Percentiles rank a stretch among this genome's conserved stretches.
phyloP scores from a whole-genome alignment of 441 rosid species.

The Biscutella auriculata region DNA sequence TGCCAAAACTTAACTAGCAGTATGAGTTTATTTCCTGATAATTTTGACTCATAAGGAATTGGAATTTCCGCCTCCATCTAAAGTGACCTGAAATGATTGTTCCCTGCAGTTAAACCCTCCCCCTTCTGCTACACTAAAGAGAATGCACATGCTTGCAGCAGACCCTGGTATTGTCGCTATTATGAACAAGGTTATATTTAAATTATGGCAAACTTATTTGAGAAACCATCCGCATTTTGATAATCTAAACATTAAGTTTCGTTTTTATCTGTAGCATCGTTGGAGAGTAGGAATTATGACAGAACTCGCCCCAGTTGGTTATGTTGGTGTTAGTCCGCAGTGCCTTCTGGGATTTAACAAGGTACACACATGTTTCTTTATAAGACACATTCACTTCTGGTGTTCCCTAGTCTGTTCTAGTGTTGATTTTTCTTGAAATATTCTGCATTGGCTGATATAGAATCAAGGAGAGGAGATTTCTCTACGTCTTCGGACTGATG shows the following conservation, averaged over 20 bases:
- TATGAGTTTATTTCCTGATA: not conserved
- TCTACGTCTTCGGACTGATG: slow-evolving; percentile 92
- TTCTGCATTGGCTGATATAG: slow-evolving; percentile 29
- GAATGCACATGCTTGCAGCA: slow-evolving; percentile 93
- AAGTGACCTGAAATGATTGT: not conserved
- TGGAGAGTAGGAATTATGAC: slow-evolving; percentile 90
- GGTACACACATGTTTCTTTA: slow-evolving; percentile 30
- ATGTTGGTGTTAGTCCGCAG: slow-evolving; percentile 82
- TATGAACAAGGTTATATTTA: slow-evolving; percentile 68
- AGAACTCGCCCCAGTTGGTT: slow-evolving; percentile 95
- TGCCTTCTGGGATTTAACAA: slow-evolving; percentile 84
- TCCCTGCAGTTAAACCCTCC: slow-evolving; percentile 65
- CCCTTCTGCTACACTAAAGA: slow-evolving; percentile 70
- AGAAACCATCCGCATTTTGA: not conserved
- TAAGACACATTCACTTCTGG: not conserved
- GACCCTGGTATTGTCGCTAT: slow-evolving; percentile 90
- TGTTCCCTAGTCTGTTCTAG: not conserved
- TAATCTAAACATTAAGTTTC: not conserved
- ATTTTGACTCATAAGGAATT: not conserved
- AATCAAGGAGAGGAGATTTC: slow-evolving; percentile 96
- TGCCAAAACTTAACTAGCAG: not conserved
- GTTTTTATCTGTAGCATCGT: slow-evolving; percentile 44
- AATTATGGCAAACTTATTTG: not conserved
- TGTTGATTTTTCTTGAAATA: not conserved
- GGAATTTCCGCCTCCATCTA: not conserved